These are phyloP conservation scores for Mycena sanguinolenta DNA, from an alignment of 768 basidiomycete species.

Conservation along the genomic window DNA sequence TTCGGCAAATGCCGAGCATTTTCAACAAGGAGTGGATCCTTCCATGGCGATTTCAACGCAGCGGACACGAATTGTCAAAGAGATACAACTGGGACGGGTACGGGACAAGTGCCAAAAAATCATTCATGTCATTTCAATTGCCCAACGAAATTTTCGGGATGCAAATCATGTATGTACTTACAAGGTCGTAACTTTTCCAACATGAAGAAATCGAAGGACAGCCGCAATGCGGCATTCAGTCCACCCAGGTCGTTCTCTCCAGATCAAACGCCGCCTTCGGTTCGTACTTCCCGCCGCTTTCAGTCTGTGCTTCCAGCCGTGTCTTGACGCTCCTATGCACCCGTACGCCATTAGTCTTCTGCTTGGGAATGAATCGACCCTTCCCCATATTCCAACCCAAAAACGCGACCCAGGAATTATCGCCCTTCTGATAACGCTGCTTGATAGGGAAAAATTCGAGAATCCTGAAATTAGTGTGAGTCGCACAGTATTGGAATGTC, in stretches of 20 bases:
- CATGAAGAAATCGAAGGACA: no score
- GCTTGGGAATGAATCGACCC: constrained; percentile 47
- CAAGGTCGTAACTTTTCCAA: no score
- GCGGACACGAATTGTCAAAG: no score
- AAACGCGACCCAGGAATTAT: constrained; percentile 31
- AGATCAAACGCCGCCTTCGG: constrained; percentile 51
- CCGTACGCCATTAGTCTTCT: constrained; percentile 38
- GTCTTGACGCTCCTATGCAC: constrained; percentile 53
- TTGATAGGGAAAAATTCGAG: constrained; percentile 34
- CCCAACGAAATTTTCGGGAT: no score
- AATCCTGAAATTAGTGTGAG: constrained; percentile 10
- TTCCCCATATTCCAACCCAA: constrained; percentile 43
- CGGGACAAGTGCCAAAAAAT: no score
- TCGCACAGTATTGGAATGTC: neutral
- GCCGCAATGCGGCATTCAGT: constrained; percentile 41
- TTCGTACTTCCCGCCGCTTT: constrained; percentile 44
- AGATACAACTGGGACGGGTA: no score
- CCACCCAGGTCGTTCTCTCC: constrained; percentile 49
- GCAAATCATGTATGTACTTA: no score
- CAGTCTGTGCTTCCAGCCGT: constrained; percentile 53
- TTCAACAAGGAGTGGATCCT: no score
- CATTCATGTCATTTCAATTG: no score
- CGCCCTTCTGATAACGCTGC: constrained; percentile 35
- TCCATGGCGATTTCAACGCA: no score
- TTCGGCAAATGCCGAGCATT: no score